A percentile compares a stretch with the other conserved stretches of the same genome.
Evolutionary conservation across 805 yeast species (phyloP).

Genomic region (Scheffersomyces ergatensis): DNA sequence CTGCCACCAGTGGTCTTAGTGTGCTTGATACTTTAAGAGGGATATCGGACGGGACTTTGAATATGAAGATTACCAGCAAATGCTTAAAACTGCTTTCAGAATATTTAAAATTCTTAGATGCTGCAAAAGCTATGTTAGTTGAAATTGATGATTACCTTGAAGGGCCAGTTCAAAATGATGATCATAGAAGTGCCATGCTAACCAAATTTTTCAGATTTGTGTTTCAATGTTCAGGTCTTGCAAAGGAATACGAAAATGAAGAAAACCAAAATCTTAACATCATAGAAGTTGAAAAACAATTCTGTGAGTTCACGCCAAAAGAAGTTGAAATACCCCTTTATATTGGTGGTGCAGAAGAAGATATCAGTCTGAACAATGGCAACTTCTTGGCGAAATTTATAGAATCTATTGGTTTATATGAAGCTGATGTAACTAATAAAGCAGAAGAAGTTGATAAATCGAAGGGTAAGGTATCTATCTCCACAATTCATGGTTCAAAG

Average conservation of each 20-base stretch:
- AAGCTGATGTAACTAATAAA: conserved; percentile 19
- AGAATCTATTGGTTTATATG: conserved; percentile 33
- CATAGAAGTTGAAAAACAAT: conserved; percentile 35
- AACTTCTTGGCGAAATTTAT: conserved; percentile 24
- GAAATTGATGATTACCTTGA: not conserved
- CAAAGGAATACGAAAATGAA: conserved; percentile 23
- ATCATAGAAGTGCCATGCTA: not conserved
- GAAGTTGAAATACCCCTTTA: conserved; percentile 20
- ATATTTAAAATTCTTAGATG: not conserved
- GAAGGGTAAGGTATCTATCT: conserved; percentile 40
- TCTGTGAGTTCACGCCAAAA: conserved; percentile 30
- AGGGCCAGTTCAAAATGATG: not conserved
- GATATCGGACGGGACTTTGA: not conserved
- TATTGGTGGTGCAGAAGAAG: conserved; percentile 10
- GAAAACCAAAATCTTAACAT: conserved; percentile 33
- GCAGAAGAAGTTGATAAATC: conserved; percentile 10
- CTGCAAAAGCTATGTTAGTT: not conserved
- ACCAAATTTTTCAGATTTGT: conserved; percentile 19
- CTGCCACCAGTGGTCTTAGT: not conserved
- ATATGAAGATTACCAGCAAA: not conserved
- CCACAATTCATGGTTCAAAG: conserved; percentile 90
- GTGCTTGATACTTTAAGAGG: not conserved
- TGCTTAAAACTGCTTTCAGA: not conserved
- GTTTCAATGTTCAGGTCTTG: conserved; percentile 26
- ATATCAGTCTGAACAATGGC: conserved; percentile 9